Conservation (phyloP, 805 yeast genomes). For the Sugiyamaella boreocaroliniensis region DNA sequence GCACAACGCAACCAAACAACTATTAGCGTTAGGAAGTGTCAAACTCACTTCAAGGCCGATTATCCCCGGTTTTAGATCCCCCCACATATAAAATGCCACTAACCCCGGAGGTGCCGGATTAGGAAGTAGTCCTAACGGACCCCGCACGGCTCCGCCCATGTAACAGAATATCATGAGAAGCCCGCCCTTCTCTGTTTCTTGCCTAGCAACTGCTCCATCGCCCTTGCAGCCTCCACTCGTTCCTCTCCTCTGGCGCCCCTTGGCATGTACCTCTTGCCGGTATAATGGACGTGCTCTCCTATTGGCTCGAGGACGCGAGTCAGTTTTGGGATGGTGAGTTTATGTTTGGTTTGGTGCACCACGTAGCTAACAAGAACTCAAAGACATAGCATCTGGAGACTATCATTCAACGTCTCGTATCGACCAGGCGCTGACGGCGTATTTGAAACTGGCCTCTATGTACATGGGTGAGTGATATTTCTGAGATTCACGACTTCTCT, state of each 20-base stretch:
- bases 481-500: not conserved
- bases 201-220: not conserved
- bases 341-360: not conserved
- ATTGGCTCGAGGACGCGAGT: slow-evolving; percentile 25
- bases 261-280: not conserved
- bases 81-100: too few relatives aligned
- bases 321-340: slow-evolving; percentile 29
- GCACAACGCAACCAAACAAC: too few relatives aligned
- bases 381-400: slow-evolving; percentile 41
- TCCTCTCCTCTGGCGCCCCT: not conserved
- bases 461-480: slow-evolving; percentile 23
- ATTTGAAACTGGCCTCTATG: slow-evolving; percentile 21
- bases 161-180: not conserved
- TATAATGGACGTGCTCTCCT: slow-evolving; percentile 26
- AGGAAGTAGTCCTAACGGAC: not conserved
- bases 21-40: too few relatives aligned
- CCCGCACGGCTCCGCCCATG: not conserved
- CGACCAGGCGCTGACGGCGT: slow-evolving; percentile 23
- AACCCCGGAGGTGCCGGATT: too few relatives aligned
- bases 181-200: not conserved
- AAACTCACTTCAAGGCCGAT: too few relatives aligned
- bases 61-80: too few relatives aligned
- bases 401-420: slow-evolving; percentile 35
- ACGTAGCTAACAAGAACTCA: slow-evolving; percentile 39
- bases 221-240: not conserved